phyloP scores from a whole-genome alignment of 2,329 filamentous ascomycete species.

The Huntiella decipiens region DNA sequence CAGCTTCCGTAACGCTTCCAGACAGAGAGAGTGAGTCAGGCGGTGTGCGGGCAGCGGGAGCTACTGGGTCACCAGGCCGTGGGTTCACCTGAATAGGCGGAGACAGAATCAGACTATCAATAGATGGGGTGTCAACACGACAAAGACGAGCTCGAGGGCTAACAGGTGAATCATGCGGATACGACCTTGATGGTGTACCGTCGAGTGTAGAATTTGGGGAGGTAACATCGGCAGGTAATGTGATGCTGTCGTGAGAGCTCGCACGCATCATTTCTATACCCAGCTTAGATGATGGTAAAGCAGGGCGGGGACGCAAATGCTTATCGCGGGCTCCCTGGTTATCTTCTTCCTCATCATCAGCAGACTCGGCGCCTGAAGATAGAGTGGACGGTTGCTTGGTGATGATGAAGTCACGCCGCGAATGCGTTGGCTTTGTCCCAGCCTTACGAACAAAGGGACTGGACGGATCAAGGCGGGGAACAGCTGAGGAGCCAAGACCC shows the following conservation, averaged over 20 bases:
- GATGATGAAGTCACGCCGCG: constrained; percentile 18
- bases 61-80: neutral
- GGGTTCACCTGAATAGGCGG: neutral
- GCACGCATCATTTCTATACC: constrained; percentile 97
- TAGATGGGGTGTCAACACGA: neutral
- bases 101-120: neutral
- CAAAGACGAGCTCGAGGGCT: neutral
- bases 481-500: neutral
- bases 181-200: too few species aligned
- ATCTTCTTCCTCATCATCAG: constrained; percentile 90
- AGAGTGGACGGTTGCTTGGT: constrained; percentile 44
- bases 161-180: too few species aligned
- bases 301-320: constrained; percentile 22
- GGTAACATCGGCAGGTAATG: constrained; percentile 29
- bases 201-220: neutral
- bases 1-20: neutral
- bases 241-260: constrained; percentile 74
- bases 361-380: constrained; percentile 44
- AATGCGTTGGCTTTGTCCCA: neutral
- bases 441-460: constrained; percentile 5
- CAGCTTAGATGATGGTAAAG: constrained; percentile 65
- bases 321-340: constrained; percentile 34
- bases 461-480: neutral
- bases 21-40: constrained; percentile 4
- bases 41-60: neutral